Base-by-base conservation (phyloP, 106 monocot species). In the Alisma plantagoaquatica region DNA sequence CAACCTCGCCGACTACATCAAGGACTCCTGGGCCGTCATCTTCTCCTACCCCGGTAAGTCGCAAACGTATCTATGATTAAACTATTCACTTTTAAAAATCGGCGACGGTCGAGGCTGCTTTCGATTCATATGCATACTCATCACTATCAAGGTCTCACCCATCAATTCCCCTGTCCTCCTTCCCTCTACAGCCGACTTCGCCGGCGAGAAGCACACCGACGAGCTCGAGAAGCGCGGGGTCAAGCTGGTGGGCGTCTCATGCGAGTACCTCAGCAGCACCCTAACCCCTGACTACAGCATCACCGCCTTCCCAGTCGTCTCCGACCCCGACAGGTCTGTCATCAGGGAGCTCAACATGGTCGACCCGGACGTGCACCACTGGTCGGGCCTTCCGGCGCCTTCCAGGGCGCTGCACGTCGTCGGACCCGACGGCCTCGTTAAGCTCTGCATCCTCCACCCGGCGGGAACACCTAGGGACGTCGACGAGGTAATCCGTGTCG, bases 261-360 rank as follows among this genome's bases (percentile, higher is more conserved):
- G 81, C 56, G 78, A 81, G 51, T 49, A 60, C 57, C 46, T 84
- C 24, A 29, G 52, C 23, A 72, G 63, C 10, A 81, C 78, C 54
- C 62, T n/a, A n/a, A n/a, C n/a, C n/a, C n/a, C n/a, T n/a, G n/a
- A n/a, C n/a, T n/a, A n/a, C n/a, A n/a, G n/a, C n/a, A n/a, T n/a
- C n/a, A n/a, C n/a, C n/a, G n/a, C n/a, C n/a, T 91, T 66, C 56
- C 84, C 91, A 10, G 75, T 91, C 6, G 70, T 51, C 0, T 74
- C 74, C 0, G 91, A 91, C 53, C 71, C 77, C 4, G 51, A 64
- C 18, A 20, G 76, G 12, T 59, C 69, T 24, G 52, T 72, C 22
- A 81, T 84, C 54, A 68, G 65, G 65, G 57, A 77, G 65, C 75
- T 91, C 4, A 84, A 84, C 81, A 84, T 84, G 84, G 77, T 81